Conservation (phyloP, 1,284 basidiomycete genomes). For the Earliella scabrosa region DNA sequence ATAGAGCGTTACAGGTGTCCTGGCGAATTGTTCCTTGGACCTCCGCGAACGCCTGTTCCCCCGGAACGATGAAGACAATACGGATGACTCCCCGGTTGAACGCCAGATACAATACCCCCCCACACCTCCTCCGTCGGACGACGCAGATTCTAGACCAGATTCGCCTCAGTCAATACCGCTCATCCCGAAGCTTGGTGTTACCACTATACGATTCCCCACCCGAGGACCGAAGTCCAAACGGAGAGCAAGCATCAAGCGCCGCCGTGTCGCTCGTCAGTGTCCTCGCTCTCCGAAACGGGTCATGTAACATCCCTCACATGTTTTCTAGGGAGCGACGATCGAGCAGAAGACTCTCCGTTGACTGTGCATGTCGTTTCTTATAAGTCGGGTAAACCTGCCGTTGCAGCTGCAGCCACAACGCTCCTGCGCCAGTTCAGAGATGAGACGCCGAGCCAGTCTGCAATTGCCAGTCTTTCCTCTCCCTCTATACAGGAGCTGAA, state of each 20-base stretch:
- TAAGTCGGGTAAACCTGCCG: conserved; percentile 42
- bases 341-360: conserved; percentile 23
- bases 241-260: conserved; percentile 29
- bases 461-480: background rate
- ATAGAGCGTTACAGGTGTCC: conserved; percentile 44
- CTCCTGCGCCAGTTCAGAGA: conserved; percentile 16
- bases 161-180: conserved; percentile 48
- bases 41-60: conserved; percentile 43
- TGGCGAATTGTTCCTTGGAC: conserved; percentile 45
- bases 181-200: conserved; percentile 39
- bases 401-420: conserved; percentile 36
- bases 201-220: conserved; percentile 40
- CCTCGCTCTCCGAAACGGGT: background rate
- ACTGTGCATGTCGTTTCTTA: conserved; percentile 41
- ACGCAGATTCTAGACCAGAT: conserved; percentile 61
- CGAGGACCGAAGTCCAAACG: conserved; percentile 20
- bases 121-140: conserved; percentile 75
- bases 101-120: conserved; percentile 59
- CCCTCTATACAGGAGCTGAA: conserved; percentile 50
- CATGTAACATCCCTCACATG: background rate
- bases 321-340: background rate
- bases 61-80: conserved; percentile 30
- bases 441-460: background rate
- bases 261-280: conserved; percentile 21
- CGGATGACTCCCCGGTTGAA: conserved; percentile 54